Base-by-base conservation (phyloP, 805 yeast species). In the Metschnikowia arizonensis region DNA sequence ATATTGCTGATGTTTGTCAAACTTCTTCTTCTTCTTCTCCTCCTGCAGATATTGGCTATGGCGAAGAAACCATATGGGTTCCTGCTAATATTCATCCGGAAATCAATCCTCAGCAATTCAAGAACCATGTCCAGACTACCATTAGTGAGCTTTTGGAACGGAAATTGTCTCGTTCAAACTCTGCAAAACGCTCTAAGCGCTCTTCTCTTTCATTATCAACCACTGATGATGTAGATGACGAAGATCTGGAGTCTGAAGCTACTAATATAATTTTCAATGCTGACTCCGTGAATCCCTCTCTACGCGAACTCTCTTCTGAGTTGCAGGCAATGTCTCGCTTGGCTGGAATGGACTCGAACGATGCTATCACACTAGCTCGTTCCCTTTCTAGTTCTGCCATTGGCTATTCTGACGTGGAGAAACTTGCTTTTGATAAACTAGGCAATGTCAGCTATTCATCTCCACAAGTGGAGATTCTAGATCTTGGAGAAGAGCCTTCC, bases 41-140 rank as follows among this genome's bases (percentile, higher is more conserved):
- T 12, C n/a, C 41, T 23, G 42, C 34, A 26, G 52, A 49, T 14
- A 29, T 38, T 4, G 36, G 33, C 10, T 41, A 19, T 28, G 33
- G 38, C 8, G 52, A 46, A 3, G 76, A 76, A 40, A 65, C 86
- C 26, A 68, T 91, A 44, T 91, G 99, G 99, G 97, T 93, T 1
- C 98, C 98, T 0, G 99, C 98, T 1, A 81, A 80, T 50, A 74
- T 88, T 31, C 99, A 93, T 62, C 98, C 98, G 1, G 91, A 86
- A 56, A 77, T 91, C n/a, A 90, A 95, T 21, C 98, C 98, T 2
- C 95, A 87, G 57, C 88, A 86, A 56, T 85, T 81, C 66, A 71
- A 81, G 52, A 77, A 75, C 52, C 85, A 84, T 58, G 82, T 85
- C 36, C 82, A 82, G 47, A 62, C 68, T 23, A 73, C 79, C n/a